Base-by-base conservation (phyloP, 257 asterid genomes). In the Parsonsia alboflavescens region DNA sequence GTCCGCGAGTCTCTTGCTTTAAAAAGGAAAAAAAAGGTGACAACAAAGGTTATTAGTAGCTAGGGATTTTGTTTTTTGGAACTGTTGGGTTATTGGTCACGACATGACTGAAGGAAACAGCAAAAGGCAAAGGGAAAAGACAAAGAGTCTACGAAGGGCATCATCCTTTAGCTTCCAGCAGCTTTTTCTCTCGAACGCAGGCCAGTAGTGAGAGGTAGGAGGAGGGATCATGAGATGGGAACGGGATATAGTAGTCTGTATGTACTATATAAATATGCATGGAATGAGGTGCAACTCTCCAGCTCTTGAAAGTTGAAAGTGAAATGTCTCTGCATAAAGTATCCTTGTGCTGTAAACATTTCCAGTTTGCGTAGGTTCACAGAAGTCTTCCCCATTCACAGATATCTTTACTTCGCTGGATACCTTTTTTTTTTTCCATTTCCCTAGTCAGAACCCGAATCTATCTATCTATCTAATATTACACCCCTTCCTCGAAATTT, bases 291-390 rank as follows among this genome's bases (percentile, higher is more conserved):
- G 72, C 42, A 68, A 68, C 41, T 68, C 16, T 68, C 0, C 4
- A 1, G 44, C 41, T 24, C 15, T 6, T 42, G 9, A 42, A 7
- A 5, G 7, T 5, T 42, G 73, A 68, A 68, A 68, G 73, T 13
- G 73, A 68, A 22, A 46, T 24, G 59, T 68, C 73, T 28, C 59
- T 46, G 73, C 39, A 13, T 67, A 42, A 67, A 44, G 54, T 67
- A 42, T 41, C 22, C 9, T 41, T 39, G 50, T 65, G 50, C 53
- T 42, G 33, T 42, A 67, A 21, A 42, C 52, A 41, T 45, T 46
- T 68, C 72, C 58, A 4, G 42, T 68, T 68, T 68, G 41, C 57
- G 72, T 68, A 45, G 22, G 13, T 67, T 46, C 36, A 24, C 72
- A 68, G 3, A 11, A 7, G 30, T 24, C 64, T 24, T 13, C 16